Base-by-base conservation (phyloP, 106 monocot genomes). In the Allium sativum region DNA sequence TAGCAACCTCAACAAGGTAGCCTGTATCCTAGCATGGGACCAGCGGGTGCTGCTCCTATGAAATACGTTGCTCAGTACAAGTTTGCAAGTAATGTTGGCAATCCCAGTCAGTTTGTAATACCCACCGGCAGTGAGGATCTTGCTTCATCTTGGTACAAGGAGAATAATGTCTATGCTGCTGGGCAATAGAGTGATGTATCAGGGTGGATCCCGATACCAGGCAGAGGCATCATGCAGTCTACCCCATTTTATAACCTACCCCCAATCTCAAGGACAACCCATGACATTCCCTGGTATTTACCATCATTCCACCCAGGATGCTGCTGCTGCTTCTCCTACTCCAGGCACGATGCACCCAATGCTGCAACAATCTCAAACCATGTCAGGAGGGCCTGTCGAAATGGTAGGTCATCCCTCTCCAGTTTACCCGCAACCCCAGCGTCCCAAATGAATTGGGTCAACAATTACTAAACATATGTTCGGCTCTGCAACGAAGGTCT, bases 391-490 rank as follows among this genome's bases (percentile, higher is more conserved):
- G 20, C 73, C 70, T 21, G 91, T 86, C 71, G 78, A 81, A 78
- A 74, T 74, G 40, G 79, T 72, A 12, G 72, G 78, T 46, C 71
- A 78, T 57, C 44, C 70, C 45, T 72, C 76, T 50, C 72, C 76
- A 53, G 74, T 74, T 48, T 85, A 89, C 58, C 89, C 81, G 45
- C 84, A 76, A 46, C 81, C 81, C 12, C 82, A 80, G 59, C 73
- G 78, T 44, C 74, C n/a, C 81, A 77, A 67, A 68, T 89, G 15
- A 89, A 84, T 64, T 89, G 89, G 89, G 66, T 61, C 21, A 81
- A 78, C 64, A 79, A 74, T 70, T 89, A 78, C 66, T 79, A 74
- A 81, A 58, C 47, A 14, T 46, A 41, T 9, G 6, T 0, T n/a
- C 5, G n/a, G 9, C 15, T 42, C 43, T 43, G 59, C 43, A 19